phyloP scores from a whole-genome alignment of 78 protist species.

The Fonticula alba region DNA sequence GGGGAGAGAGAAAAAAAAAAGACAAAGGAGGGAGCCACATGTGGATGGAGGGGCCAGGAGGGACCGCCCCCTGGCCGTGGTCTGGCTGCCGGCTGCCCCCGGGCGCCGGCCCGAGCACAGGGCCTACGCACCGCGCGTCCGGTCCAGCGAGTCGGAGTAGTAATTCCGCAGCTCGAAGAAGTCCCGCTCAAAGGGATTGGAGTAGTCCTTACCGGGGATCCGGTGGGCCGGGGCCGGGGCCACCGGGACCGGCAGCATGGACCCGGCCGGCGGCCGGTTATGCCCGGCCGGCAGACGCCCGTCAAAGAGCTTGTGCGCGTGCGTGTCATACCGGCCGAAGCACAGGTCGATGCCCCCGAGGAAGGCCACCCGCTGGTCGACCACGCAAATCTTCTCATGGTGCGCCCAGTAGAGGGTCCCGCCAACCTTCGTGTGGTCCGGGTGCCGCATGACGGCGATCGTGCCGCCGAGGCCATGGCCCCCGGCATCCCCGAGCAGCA shows the following conservation, averaged over 20 bases:
- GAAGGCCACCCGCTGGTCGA: slow-evolving; percentile 45
- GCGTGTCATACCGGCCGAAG: slow-evolving; percentile 43
- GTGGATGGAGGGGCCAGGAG: too few relatives aligned
- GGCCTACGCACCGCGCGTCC: too few relatives aligned
- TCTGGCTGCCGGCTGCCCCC: too few relatives aligned
- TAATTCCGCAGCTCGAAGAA: slow-evolving; percentile 1
- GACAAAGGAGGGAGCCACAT: too few relatives aligned
- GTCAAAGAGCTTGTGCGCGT: too few relatives aligned
- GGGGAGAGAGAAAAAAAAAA: too few relatives aligned
- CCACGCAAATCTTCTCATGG: slow-evolving; percentile 48
- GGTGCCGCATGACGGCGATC: slow-evolving; percentile 7
- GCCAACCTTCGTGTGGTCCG: slow-evolving; percentile 16
- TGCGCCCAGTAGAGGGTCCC: slow-evolving; percentile 32
- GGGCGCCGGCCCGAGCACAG: too few relatives aligned
- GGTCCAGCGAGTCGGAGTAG: slow-evolving; percentile 9
- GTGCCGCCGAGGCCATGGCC: background rate
- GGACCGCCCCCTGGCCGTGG: too few relatives aligned
- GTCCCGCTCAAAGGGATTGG: slow-evolving; percentile 6
- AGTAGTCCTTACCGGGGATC: slow-evolving; percentile 23
- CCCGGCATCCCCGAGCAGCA: background rate
- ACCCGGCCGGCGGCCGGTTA: too few relatives aligned
- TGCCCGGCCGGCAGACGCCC: too few relatives aligned
- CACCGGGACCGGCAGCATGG: too few relatives aligned
- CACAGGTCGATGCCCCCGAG: slow-evolving; percentile 64
- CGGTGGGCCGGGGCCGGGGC: too few relatives aligned